phyloP scores from a whole-genome alignment of 2,329 filamentous ascomycete genomes.

The Drechslera avenae region DNA sequence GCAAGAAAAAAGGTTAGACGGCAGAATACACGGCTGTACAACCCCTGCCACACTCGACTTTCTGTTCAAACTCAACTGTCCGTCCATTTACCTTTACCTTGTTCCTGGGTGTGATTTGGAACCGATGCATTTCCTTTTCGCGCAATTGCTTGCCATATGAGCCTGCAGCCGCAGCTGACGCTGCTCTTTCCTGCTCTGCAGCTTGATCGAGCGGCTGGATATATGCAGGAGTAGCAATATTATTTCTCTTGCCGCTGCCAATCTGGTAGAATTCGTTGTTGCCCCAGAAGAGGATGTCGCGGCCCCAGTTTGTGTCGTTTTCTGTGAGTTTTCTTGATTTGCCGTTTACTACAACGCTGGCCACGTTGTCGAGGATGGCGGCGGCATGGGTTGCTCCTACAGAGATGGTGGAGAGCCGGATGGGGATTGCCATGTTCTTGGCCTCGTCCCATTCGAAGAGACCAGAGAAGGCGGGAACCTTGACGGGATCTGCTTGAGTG shows the following conservation, averaged over 20 bases:
- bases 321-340: constrained; percentile 48
- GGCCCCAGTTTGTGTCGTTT: constrained; percentile 84
- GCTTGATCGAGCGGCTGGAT: constrained; percentile 75
- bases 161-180: constrained; percentile 19
- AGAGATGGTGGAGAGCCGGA: constrained; percentile 73
- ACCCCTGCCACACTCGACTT: constrained; percentile 81
- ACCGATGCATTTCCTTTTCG: constrained; percentile 71
- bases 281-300: constrained; percentile 91
- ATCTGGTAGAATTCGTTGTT: constrained; percentile 94
- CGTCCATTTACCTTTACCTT: constrained; percentile 72
- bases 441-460: constrained; percentile 87
- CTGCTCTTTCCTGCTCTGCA: constrained; percentile 54
- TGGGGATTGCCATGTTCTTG: constrained; percentile 70
- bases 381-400: constrained; percentile 81
- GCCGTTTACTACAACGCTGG: constrained; percentile 63
- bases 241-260: constrained; percentile 86
- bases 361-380: constrained; percentile 82
- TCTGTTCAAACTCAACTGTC: constrained; percentile 79
- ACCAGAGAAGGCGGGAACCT: constrained; percentile 81
- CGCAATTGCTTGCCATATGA: constrained; percentile 53
- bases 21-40: constrained; percentile 65
- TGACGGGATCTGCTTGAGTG: constrained; percentile 74
- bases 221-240: constrained; percentile 75
- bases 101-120: constrained; percentile 79
- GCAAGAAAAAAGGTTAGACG: constrained; percentile 2